These are phyloP conservation scores for Neonectria hederae DNA, from an alignment of 2,329 filamentous ascomycete species.

Conservation along the genomic window DNA sequence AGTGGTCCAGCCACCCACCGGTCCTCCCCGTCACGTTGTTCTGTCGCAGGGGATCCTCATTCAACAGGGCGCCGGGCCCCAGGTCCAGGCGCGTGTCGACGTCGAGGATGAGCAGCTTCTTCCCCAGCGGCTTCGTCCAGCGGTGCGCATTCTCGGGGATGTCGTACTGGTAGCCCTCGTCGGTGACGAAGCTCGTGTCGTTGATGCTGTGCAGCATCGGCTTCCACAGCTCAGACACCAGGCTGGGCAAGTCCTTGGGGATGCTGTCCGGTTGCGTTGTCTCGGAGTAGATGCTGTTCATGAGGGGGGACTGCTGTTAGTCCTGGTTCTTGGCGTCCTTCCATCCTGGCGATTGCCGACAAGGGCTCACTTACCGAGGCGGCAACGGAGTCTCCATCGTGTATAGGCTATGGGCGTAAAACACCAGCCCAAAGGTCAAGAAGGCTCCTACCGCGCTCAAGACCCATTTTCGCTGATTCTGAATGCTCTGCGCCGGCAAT, in stretches of 20 bases:
- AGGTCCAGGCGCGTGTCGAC: conserved; percentile 29
- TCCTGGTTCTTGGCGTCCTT: not conserved
- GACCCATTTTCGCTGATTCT: conserved; percentile 3
- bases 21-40: conserved; percentile 32
- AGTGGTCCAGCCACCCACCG: conserved; percentile 35
- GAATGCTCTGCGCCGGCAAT: not conserved
- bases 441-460: conserved; percentile 2
- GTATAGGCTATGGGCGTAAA: conserved; percentile 21
- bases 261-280: not conserved
- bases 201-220: conserved; percentile 14
- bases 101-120: conserved; percentile 37
- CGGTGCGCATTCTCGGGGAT: conserved; percentile 16
- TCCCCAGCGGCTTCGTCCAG: conserved; percentile 27
- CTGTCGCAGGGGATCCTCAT: conserved; percentile 21
- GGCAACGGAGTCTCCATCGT: conserved; percentile 2
- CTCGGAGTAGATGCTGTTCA: not conserved
- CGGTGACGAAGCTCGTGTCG: conserved; percentile 8
- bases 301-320: not conserved
- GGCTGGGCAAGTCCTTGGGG: conserved; percentile 13
- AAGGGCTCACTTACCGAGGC: not conserved
- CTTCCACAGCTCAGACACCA: conserved; percentile 16
- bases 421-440: conserved; percentile 13
- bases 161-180: conserved; percentile 31
- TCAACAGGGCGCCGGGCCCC: conserved; percentile 29
- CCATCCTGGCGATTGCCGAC: not conserved